A percentile compares a stretch with the other conserved stretches of the same genome.
These are phyloP conservation scores for Limnomonas spitsbergensis DNA, from an alignment of 139 green algal species.

Conservation along the genomic window DNA sequence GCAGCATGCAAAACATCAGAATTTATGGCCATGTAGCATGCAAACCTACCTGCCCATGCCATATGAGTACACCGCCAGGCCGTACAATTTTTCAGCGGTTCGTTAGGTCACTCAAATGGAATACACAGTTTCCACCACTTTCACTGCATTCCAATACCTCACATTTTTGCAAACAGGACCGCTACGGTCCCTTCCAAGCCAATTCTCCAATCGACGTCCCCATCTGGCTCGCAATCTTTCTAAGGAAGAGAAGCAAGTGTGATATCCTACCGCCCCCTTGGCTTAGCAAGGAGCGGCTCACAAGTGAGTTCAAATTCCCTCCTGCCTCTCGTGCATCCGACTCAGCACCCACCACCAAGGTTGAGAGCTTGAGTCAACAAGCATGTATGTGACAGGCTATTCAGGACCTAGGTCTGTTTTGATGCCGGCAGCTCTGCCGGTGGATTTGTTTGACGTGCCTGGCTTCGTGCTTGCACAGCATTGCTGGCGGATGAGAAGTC, in stretches of 20 bases:
- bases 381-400: too few relatives aligned
- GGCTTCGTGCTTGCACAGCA: not conserved
- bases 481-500: slow-evolving; percentile 48
- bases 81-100: not conserved
- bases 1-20: not conserved
- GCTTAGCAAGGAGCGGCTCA: slow-evolving; percentile 57
- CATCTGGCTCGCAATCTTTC: slow-evolving; percentile 75
- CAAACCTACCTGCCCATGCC: not conserved
- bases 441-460: not conserved
- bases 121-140: too few relatives aligned
- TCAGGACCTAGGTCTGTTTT: too few relatives aligned
- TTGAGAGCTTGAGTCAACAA: too few relatives aligned
- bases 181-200: slow-evolving; percentile 76
- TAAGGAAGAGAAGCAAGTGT: slow-evolving; percentile 75
- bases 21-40: not conserved
- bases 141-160: too few relatives aligned
- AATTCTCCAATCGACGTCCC: slow-evolving; percentile 72
- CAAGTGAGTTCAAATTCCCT: slow-evolving; percentile 45
- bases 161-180: slow-evolving; percentile 43
- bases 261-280: slow-evolving; percentile 71
- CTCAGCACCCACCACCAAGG: too few relatives aligned
- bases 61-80: not conserved
- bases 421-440: too few relatives aligned
- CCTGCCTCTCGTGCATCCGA: too few relatives aligned
- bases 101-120: too few relatives aligned